phyloP scores from a whole-genome alignment of 2,329 filamentous ascomycete species.

The Capronia epimyces region DNA sequence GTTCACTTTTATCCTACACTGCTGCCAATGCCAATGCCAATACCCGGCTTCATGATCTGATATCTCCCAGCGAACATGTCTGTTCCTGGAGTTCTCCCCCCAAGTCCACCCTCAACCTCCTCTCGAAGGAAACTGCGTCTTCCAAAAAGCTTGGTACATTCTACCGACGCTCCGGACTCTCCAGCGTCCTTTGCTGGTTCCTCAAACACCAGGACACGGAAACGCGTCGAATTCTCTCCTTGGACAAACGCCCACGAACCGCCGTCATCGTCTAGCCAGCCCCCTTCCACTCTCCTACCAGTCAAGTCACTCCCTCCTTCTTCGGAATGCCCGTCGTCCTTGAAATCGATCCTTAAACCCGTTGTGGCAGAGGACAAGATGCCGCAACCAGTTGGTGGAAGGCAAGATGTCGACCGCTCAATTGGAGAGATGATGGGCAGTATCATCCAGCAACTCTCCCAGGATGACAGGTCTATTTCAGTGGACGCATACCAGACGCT shows the following conservation, averaged over 20 bases:
- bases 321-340: conserved; percentile 48
- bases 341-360: conserved; percentile 79
- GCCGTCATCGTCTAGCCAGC: conserved; percentile 33
- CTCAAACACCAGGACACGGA: conserved; percentile 32
- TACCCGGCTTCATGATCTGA: neutral
- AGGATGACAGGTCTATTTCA: conserved; percentile 64
- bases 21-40: conserved; percentile 3
- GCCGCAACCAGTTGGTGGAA: conserved; percentile 15
- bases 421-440: conserved; percentile 60
- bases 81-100: conserved; percentile 27
- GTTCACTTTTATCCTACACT: neutral
- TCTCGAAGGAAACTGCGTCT: conserved; percentile 14
- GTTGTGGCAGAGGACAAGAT: conserved; percentile 34
- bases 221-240: conserved; percentile 60
- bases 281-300: conserved; percentile 32
- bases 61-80: conserved; percentile 20
- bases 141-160: neutral
- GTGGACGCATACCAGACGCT: conserved; percentile 84
- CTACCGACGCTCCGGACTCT: conserved; percentile 16
- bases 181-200: conserved; percentile 17
- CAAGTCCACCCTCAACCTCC: conserved; percentile 27
- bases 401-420: conserved; percentile 9
- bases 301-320: conserved; percentile 44
- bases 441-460: conserved; percentile 71
- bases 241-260: conserved; percentile 42